Conservation (phyloP, 129 eudicot genomes). For the Chrysanthemum makinoi region DNA sequence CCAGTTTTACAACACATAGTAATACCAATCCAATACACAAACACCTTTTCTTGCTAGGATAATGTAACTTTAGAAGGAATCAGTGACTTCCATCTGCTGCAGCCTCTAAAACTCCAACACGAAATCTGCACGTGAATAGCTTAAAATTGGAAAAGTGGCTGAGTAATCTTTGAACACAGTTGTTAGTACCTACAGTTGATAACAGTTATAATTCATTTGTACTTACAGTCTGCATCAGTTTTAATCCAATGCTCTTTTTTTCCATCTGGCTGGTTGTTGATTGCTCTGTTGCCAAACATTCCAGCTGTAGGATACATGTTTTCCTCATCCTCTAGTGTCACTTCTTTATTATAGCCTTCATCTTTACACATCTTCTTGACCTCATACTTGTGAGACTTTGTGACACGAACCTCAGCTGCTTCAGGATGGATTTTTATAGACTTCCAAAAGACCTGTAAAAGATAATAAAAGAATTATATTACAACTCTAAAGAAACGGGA, state of each 20-base stretch:
- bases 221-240: conserved; percentile 85
- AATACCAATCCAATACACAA: conserved; percentile 21
- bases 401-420: conserved; percentile 32
- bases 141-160: conserved; percentile 5
- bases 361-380: conserved; percentile 20
- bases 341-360: conserved; percentile 24
- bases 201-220: conserved; percentile 15
- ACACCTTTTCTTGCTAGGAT: conserved; percentile 22
- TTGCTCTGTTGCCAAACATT: conserved; percentile 23
- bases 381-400: conserved; percentile 25
- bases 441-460: conserved; percentile 24
- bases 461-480: conserved; percentile 13
- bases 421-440: conserved; percentile 61
- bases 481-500: conserved; percentile 8
- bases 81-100: conserved; percentile 15
- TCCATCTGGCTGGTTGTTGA: conserved; percentile 28
- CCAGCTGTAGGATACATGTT: conserved; percentile 20
- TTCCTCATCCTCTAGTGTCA: conserved; percentile 13
- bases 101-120: conserved; percentile 69
- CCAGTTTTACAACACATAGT: conserved; percentile 15
- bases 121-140: conserved; percentile 46
- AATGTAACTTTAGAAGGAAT: conserved; percentile 10
- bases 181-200: background rate
- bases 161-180: conserved; percentile 1
- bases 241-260: conserved; percentile 67